Conservation (phyloP, 352 stramenopile genomes). For the Phytophthora pisi region DNA sequence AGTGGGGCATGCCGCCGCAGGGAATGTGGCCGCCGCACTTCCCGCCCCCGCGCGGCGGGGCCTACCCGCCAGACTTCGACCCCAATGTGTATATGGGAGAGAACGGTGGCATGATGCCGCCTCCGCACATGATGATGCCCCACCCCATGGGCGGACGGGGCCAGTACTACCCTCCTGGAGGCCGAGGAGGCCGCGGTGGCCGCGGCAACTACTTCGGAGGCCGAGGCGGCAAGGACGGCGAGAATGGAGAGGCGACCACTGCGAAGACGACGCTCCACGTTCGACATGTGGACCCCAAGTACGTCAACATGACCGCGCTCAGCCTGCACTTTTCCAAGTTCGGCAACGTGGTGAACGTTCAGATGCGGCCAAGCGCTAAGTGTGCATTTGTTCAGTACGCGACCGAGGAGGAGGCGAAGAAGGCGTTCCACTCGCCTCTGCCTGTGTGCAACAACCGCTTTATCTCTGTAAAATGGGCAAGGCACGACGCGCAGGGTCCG, state of each 20-base stretch:
- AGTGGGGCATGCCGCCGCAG: slow-evolving; percentile 74
- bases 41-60: slow-evolving; percentile 39
- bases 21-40: slow-evolving; percentile 75
- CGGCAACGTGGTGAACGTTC: slow-evolving; percentile 89
- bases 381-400: slow-evolving; percentile 89
- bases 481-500: slow-evolving; percentile 75
- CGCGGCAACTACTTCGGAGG: slow-evolving; percentile 44
- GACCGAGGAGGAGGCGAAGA: slow-evolving; percentile 81
- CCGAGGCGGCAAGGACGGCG: slow-evolving; percentile 34
- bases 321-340: slow-evolving; percentile 90
- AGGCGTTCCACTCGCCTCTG: slow-evolving; percentile 86
- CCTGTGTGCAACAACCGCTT: slow-evolving; percentile 91
- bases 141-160: slow-evolving; percentile 56
- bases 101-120: slow-evolving; percentile 61
- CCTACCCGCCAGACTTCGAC: slow-evolving; percentile 68
- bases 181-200: slow-evolving; percentile 48
- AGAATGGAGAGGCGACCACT: slow-evolving; percentile 30
- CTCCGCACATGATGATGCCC: slow-evolving; percentile 75
- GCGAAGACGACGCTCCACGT: slow-evolving; percentile 83
- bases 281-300: slow-evolving; percentile 87
- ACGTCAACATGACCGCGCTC: slow-evolving; percentile 90
- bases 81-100: slow-evolving; percentile 72
- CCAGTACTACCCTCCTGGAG: slow-evolving; percentile 50
- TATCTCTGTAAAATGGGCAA: slow-evolving; percentile 89
- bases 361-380: slow-evolving; percentile 83